phyloP scores from a whole-genome alignment of 495 filamentous ascomycete genomes.

The Penicillium cinerascens region DNA sequence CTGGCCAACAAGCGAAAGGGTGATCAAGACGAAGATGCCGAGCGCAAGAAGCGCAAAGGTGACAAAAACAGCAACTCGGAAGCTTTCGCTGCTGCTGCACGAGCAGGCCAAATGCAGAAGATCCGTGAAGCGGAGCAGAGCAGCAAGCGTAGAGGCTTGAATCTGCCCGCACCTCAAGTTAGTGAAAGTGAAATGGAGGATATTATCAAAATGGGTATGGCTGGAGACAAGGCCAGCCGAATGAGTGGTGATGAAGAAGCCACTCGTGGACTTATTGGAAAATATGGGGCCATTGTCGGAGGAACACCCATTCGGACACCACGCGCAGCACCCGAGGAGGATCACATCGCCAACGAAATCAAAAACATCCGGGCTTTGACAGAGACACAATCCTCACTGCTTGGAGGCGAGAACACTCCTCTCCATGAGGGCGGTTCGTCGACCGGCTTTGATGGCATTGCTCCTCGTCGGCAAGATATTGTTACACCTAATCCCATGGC shows the following conservation, averaged over 20 bases:
- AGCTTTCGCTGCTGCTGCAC: conserved; percentile 80
- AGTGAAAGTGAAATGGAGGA: conserved; percentile 90
- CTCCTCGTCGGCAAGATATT: conserved; percentile 74
- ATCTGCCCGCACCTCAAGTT: conserved; percentile 85
- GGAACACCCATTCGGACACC: conserved; percentile 90
- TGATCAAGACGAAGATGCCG: conserved; percentile 77
- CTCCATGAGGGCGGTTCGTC: conserved; percentile 76
- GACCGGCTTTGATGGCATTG: conserved; percentile 83
- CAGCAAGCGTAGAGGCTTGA: conserved; percentile 78
- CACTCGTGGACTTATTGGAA: conserved; percentile 79
- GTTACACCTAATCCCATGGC: conserved; percentile 93
- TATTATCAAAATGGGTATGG: conserved; percentile 98
- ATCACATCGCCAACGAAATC: conserved; percentile 94
- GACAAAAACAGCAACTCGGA: conserved; percentile 77
- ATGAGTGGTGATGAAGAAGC: conserved; percentile 76
- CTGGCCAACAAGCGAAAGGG: conserved; percentile 94
- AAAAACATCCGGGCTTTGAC: conserved; percentile 89
- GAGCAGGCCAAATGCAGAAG: conserved; percentile 93
- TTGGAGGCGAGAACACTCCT: conserved; percentile 92
- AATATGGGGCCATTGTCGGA: conserved; percentile 76
- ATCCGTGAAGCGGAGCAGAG: conserved; percentile 95
- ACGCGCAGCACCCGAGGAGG: conserved; percentile 83
- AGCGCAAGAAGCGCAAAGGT: conserved; percentile 79
- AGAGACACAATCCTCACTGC: conserved; percentile 90
- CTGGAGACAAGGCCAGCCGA: conserved; percentile 80